A percentile compares a stretch with the other conserved stretches of the same genome.
Conservation (phyloP, 257 asterid genomes). For the Nicotiana knightiana region DNA sequence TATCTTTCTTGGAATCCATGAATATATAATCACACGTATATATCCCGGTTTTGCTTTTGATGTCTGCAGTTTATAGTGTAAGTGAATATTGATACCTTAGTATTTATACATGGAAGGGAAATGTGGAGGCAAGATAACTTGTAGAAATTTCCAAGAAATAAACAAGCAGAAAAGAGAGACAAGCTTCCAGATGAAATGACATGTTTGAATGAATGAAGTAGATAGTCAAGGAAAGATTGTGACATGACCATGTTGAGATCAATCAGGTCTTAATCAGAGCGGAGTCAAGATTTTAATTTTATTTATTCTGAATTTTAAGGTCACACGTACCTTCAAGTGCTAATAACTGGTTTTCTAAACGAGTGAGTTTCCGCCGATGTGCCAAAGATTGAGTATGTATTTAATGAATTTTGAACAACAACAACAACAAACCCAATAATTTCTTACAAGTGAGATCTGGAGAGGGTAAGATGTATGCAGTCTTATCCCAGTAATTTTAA, state of each 20-base stretch:
- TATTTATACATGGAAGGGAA: neutral
- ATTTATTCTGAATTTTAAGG: neutral
- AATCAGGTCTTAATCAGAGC: too few species aligned
- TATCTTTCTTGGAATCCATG: neutral
- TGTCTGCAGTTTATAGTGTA: neutral
- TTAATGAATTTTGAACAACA: too few species aligned
- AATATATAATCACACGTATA: neutral
- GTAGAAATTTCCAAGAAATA: neutral
- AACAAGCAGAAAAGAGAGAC: neutral
- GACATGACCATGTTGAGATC: neutral
- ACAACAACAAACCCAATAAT: too few species aligned
- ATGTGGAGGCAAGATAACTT: too few species aligned
- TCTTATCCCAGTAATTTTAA: too few species aligned
- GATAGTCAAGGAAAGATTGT: conserved; percentile 1
- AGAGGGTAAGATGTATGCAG: too few species aligned
- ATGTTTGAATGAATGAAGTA: neutral
- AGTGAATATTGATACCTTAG: neutral
- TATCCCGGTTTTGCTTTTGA: neutral
- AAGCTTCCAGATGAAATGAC: neutral
- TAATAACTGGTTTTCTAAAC: too few species aligned
- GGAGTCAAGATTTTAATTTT: too few species aligned
- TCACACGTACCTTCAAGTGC: too few species aligned
- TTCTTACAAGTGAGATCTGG: too few species aligned
- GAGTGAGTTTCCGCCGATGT: too few species aligned
- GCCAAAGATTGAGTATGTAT: too few species aligned